Evolutionary conservation across 331 rosid genomes (phyloP).

Genomic region (Pyrus hybrid): DNA sequence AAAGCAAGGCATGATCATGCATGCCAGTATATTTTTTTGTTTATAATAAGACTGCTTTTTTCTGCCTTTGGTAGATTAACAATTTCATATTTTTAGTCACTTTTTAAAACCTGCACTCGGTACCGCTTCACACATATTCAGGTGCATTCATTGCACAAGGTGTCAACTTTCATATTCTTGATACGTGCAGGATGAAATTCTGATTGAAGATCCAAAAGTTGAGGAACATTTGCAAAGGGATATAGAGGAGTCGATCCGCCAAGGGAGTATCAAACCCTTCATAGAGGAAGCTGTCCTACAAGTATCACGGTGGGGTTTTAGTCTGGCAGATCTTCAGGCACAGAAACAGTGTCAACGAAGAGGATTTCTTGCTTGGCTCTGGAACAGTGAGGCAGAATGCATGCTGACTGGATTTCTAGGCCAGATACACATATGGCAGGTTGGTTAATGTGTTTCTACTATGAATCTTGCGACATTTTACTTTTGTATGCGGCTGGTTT

Average conservation of each 20-base stretch:
- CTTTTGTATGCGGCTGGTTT: too few relatives aligned
- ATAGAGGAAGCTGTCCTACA: constrained; percentile 75
- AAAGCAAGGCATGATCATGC: background rate
- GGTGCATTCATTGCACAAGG: background rate
- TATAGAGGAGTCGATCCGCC: constrained; percentile 90
- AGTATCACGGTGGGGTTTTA: constrained; percentile 85
- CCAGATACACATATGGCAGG: constrained; percentile 95
- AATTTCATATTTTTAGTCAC: background rate
- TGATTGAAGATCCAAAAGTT: constrained; percentile 59
- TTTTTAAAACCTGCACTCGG: background rate
- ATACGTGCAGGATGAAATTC: constrained; percentile 55
- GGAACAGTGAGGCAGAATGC: constrained; percentile 71
- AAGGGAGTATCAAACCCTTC: constrained; percentile 54
- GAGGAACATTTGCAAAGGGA: constrained; percentile 63
- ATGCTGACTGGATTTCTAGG: constrained; percentile 79
- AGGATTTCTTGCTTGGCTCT: constrained; percentile 76
- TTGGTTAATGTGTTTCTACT: constrained; percentile 14
- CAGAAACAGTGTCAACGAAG: constrained; percentile 61
- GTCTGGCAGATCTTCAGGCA: constrained; percentile 61
- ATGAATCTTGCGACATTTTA: too few relatives aligned
- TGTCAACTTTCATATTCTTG: constrained; percentile 6
- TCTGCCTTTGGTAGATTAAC: background rate
- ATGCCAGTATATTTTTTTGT: background rate
- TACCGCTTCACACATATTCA: background rate
- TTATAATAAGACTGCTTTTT: background rate